phyloP scores from a whole-genome alignment of 805 yeast genomes.

The Ogataea paraovalis region DNA sequence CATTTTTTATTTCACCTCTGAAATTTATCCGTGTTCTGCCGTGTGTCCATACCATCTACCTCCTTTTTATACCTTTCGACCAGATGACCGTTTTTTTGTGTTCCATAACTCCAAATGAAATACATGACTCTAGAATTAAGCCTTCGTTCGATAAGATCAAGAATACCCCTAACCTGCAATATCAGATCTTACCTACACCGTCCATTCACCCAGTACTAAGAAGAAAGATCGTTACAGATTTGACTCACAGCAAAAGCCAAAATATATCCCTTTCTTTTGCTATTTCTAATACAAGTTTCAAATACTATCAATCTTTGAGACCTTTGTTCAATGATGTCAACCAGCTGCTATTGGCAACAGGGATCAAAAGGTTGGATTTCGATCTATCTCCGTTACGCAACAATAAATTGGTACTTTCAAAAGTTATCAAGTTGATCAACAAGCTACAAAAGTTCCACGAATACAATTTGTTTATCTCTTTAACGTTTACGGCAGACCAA shows the following conservation, averaged over 20 bases:
- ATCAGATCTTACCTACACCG: conserved; percentile 1
- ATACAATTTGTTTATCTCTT: conserved; percentile 1
- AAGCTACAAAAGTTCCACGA: neutral
- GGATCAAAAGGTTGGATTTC: conserved; percentile 1
- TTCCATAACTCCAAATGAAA: neutral
- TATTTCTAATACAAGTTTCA: neutral
- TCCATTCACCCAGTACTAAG: neutral
- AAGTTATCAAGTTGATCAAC: neutral
- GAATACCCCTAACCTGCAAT: neutral
- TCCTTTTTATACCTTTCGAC: neutral
- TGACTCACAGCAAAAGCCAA: neutral
- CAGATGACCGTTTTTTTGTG: conserved; percentile 1
- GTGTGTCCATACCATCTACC: too few relatives aligned
- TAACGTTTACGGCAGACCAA: conserved; percentile 1
- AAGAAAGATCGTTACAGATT: neutral
- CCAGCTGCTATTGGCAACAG: neutral
- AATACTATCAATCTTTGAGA: neutral
- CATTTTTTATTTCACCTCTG: neutral
- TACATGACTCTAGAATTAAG: neutral
- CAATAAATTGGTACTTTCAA: neutral
- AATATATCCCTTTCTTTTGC: conserved; percentile 1
- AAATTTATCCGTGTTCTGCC: neutral
- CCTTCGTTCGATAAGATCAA: neutral
- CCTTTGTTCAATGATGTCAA: neutral
- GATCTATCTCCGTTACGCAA: neutral